Conservation (phyloP, 768 basidiomycete species). For the Leccinellum albellum region DNA sequence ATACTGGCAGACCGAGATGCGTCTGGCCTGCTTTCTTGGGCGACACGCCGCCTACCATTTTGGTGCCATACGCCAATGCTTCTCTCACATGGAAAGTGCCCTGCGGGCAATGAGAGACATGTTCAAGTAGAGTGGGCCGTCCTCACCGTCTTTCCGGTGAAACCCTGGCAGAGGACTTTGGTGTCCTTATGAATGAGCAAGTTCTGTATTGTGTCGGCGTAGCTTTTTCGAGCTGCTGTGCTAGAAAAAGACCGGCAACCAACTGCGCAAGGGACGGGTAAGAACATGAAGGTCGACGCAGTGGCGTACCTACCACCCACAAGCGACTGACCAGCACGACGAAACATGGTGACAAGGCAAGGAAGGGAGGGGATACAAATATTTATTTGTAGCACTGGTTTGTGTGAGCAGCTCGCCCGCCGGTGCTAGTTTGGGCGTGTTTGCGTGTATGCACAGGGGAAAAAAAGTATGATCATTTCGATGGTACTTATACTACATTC, state of each 20-base stretch:
- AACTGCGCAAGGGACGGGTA: conserved; percentile 31
- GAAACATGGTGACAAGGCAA: conserved; percentile 41
- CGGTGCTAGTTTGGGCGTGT: conserved; percentile 25
- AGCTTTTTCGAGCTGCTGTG: conserved; percentile 69
- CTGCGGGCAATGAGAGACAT: conserved; percentile 36
- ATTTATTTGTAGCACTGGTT: conserved; percentile 7
- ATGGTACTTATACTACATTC: conserved; percentile 13
- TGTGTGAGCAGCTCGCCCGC: conserved; percentile 18
- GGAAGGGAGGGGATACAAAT: conserved; percentile 6
- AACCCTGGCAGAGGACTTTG: conserved; percentile 87
- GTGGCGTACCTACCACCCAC: conserved; percentile 42
- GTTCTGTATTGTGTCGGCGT: conserved; percentile 88
- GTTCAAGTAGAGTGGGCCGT: not conserved
- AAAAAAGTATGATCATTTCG: conserved; percentile 16
- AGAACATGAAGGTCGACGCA: not conserved
- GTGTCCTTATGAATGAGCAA: conserved; percentile 93
- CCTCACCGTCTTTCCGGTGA: conserved; percentile 92
- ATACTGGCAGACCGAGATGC: conserved; percentile 93
- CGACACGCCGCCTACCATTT: conserved; percentile 97
- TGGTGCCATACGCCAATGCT: conserved; percentile 91
- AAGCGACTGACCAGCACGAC: conserved; percentile 57
- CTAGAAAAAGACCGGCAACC: conserved; percentile 80
- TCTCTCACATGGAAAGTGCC: conserved; percentile 96
- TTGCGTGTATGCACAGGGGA: conserved; percentile 6
- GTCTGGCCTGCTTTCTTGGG: conserved; percentile 95